Base-by-base conservation (phyloP, 768 basidiomycete species). In the Phaeolepiota aurea region DNA sequence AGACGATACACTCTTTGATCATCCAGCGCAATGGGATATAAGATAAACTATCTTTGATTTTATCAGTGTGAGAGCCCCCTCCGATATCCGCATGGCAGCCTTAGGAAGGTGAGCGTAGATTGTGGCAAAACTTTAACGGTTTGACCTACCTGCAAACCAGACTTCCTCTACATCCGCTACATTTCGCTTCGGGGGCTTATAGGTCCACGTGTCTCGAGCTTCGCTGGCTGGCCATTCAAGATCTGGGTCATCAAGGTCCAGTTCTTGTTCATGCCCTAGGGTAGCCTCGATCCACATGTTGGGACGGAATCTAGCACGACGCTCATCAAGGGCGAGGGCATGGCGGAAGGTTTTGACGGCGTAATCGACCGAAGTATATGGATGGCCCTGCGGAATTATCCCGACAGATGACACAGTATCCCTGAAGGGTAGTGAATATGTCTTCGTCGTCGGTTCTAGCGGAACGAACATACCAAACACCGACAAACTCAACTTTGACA, bases 401-500 rank as follows among this genome's bases (percentile, higher is more conserved):
- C 53, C 53, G 7, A 54, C 51, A 7, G 53, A 50, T 32, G 37
- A 42, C 5, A 54, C 53, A 4, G 53, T 54, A 32, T 54, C 53
- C 53, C 53, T 54, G 23, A 19, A 10, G 30, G 1, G 15, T 3
- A 12, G 13, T 18, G 10, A 13, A 9, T 12, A 35, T 4, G 7
- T 20, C 20, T 14, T 13, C 22, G 11, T 32, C n/a, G 7, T n/a
- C 25, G 3, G 2, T 19, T 11, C 13, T 20, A 32, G 13, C 22
- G 15, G 18, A 20, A 10, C 28, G 21, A 14, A 2, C 55, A n/a
- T 42, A 60, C 61, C 61, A 62, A 20, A 62, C 58, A 11, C 61
- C 61, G 4, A 62, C 43, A 34, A 62, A 62, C 15, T 62, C 56
- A n/a, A 62, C 54, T 14, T 50, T 53, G 10, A 57, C 56, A 7